Base-by-base conservation (phyloP, 768 basidiomycete genomes). In the Lepiota venenata region DNA sequence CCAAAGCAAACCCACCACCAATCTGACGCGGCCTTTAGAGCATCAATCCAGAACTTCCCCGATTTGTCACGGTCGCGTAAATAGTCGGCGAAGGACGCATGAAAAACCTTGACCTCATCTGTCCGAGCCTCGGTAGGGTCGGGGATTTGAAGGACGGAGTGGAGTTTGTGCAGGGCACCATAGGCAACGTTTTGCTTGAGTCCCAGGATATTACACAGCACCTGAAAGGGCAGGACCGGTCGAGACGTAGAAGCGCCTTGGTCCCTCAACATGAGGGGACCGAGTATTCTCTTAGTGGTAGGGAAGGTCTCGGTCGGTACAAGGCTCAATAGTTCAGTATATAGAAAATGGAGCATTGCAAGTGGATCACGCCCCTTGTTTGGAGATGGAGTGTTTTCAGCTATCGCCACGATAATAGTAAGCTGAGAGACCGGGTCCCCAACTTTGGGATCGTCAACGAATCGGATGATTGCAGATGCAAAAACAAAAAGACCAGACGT, bases 61-160 rank as follows among this genome's bases (percentile, higher is more conserved):
- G 49, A 50, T n/a, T 16, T 39, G 2, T 11, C 22, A 2, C 18
- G 16, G 8, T 50, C 20, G 16, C 3, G 12, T 8, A 50, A 40
- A 41, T 16, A 42, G 29, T 50, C 49, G 16, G 39, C 22, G 16
- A 50, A 50, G 0, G 49, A 50, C 11, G 40, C 27, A 41, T 50
- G 49, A 16, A 50, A 50, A 1, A 22, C 20, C 15, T 16, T 42
- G n/a, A 50, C 32, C 25, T n/a, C 20, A n/a, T 25, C 14, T 11
- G 49, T 16, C 2, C 16, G 7, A 8, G 29, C 38, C 15, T 27
- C 21, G 27, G 41, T 16, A 12, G 38, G 40, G 1, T 29, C 16
- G 6, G 49, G 49, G n/a, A 50, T 42, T 27, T 41, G 18, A n/a
- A 50, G 49, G 3, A 50, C 40, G 8, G 49, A 50, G 16, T 50